Conservation (phyloP, 371 early-diverging fungal species). For the Rhizopus microsporus region DNA sequence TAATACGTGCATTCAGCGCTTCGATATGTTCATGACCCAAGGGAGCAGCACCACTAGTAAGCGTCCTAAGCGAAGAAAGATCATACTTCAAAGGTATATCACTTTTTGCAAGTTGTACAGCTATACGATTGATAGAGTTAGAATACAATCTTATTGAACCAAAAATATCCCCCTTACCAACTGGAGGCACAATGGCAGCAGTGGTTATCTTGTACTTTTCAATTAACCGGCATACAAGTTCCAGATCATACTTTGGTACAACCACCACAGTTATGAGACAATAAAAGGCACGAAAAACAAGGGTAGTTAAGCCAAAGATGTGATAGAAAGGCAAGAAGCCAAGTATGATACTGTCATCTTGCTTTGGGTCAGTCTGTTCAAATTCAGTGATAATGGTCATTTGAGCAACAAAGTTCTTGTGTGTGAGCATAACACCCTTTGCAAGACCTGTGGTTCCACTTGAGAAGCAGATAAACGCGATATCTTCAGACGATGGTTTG, state of each 20-base stretch:
- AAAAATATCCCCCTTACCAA: constrained; percentile 33
- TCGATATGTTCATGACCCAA: constrained; percentile 62
- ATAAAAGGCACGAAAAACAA: constrained; percentile 37
- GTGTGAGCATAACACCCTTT: constrained; percentile 54
- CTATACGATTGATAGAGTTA: constrained; percentile 10
- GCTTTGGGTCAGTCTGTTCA: constrained; percentile 27
- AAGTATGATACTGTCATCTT: constrained; percentile 50
- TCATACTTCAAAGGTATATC: constrained; percentile 71
- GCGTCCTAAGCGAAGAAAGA: constrained; percentile 57
- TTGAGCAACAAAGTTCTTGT: constrained; percentile 43
- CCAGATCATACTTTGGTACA: constrained; percentile 68
- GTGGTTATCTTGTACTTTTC: constrained; percentile 71
- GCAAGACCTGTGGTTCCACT: constrained; percentile 86
- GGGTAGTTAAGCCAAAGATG: constrained; percentile 68
- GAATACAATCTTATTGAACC: neutral
- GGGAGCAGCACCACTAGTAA: constrained; percentile 85
- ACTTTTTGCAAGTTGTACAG: constrained; percentile 63
- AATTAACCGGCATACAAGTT: constrained; percentile 56
- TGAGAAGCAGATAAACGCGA: constrained; percentile 87
- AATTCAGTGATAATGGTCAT: constrained; percentile 15
- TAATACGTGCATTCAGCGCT: constrained; percentile 50
- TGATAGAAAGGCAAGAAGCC: constrained; percentile 85
- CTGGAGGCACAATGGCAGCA: constrained; percentile 81
- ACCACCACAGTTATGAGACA: constrained; percentile 51
- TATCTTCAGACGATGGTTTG: constrained; percentile 60